A percentile compares a stretch with the other conserved stretches of the same genome.
These are phyloP conservation scores for Leccinum idahoense DNA, from an alignment of 1,284 basidiomycete genomes.

Conservation along the genomic window DNA sequence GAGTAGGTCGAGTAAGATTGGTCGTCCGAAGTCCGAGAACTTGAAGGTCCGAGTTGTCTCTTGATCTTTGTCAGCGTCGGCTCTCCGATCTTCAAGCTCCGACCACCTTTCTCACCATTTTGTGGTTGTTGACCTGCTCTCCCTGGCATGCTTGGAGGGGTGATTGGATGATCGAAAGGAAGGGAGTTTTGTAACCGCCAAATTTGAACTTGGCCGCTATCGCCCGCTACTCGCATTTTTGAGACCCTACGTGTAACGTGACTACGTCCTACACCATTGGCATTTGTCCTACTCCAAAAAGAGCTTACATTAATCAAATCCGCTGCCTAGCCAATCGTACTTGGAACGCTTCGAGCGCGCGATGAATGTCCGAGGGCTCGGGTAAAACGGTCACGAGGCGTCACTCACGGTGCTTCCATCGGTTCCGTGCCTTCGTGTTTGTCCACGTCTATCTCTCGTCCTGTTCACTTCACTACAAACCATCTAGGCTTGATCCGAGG, in stretches of 20 bases:
- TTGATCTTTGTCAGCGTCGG: not conserved
- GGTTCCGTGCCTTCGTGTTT: not conserved
- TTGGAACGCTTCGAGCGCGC: not conserved
- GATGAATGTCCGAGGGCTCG: not conserved
- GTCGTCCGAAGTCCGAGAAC: not conserved
- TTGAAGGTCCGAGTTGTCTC: not conserved
- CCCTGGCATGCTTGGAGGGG: not conserved
- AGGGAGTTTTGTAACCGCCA: not conserved
- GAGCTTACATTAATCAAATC: not conserved
- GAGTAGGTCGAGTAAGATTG: not conserved
- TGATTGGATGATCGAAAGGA: not conserved
- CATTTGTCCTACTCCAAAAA: not conserved
- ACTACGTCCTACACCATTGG: not conserved
- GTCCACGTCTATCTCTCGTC: not conserved
- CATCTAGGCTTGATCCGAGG: not conserved
- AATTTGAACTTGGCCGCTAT: not conserved
- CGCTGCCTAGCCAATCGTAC: not conserved
- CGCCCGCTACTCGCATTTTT: not conserved
- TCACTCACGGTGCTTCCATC: not conserved
- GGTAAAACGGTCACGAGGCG: not conserved
- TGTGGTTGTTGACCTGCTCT: not conserved
- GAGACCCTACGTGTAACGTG: not conserved
- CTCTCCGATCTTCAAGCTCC: not conserved
- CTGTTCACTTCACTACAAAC: not conserved
- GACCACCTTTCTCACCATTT: not conserved